These are phyloP conservation scores for Leptographium lundbergii DNA, from an alignment of 2,329 filamentous ascomycete genomes.

Conservation along the genomic window DNA sequence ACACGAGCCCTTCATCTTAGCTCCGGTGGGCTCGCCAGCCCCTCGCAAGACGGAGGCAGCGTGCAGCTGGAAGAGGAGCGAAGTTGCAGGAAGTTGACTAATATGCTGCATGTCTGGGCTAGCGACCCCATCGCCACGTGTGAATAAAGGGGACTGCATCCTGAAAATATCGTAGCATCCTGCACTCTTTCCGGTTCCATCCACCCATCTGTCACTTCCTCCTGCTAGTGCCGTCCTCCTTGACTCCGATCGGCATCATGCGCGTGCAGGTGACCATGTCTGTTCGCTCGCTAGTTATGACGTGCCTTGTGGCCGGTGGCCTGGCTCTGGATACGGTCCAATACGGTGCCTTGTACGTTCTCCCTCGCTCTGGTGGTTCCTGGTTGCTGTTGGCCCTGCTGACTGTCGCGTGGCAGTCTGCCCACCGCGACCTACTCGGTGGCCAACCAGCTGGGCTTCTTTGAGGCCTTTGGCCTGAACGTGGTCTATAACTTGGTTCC, in stretches of 20 bases:
- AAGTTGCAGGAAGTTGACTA: too few relatives aligned
- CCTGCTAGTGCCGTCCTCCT: not conserved
- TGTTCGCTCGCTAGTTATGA: not conserved
- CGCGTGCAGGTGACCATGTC: not conserved
- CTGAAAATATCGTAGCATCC: not conserved
- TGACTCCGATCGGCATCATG: not conserved
- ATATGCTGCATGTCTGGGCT: too few relatives aligned
- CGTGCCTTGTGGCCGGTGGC: not conserved
- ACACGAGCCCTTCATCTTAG: too few relatives aligned
- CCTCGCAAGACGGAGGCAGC: too few relatives aligned
- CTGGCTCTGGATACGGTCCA: not conserved
- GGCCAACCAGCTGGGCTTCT: constrained; percentile 75
- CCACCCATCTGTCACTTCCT: not conserved
- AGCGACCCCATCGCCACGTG: not conserved
- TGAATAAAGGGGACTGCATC: not conserved
- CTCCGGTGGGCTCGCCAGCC: too few relatives aligned
- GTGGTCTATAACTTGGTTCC: constrained; percentile 75
- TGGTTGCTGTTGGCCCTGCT: too few relatives aligned
- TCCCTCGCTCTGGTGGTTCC: not conserved
- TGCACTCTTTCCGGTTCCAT: not conserved
- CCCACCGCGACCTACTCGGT: constrained; percentile 73
- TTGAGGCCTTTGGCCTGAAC: constrained; percentile 59
- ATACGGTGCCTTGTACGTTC: constrained; percentile 1
- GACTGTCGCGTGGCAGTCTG: constrained; percentile 43
- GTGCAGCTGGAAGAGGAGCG: too few relatives aligned